These are phyloP conservation scores for Phytophthora fragariae DNA, from an alignment of 352 stramenopile genomes.

Conservation along the genomic window DNA sequence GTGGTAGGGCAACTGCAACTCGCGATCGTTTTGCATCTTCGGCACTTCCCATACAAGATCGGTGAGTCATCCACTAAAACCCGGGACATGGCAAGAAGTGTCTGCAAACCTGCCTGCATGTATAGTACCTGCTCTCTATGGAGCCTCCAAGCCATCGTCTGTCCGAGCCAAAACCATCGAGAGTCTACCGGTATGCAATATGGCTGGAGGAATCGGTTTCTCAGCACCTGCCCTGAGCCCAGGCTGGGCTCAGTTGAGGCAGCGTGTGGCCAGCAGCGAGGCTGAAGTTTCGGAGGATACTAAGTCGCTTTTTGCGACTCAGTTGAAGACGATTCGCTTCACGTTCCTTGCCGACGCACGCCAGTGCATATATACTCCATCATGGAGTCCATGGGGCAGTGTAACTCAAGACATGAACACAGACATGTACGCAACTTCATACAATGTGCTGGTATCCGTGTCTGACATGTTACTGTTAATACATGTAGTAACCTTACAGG, in stretches of 20 bases:
- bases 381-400: no score
- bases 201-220: conserved; percentile 17
- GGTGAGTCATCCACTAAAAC: conserved; percentile 14
- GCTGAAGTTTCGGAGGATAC: conserved; percentile 6
- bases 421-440: no score
- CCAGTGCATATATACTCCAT: no score
- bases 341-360: conserved; percentile 5
- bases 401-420: no score
- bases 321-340: conserved; percentile 18
- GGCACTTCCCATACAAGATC: conserved; percentile 2
- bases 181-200: background rate
- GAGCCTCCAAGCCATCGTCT: conserved; percentile 6
- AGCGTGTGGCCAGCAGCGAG: conserved; percentile 16
- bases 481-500: no score
- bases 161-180: conserved; percentile 1
- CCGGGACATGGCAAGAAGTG: conserved; percentile 9
- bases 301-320: conserved; percentile 14
- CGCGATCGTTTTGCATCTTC: background rate
- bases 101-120: background rate
- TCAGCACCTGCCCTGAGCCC: background rate
- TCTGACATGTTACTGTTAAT: no score
- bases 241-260: conserved; percentile 9
- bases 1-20: background rate
- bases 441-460: no score
- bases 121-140: conserved; percentile 10